Percentiles rank a stretch among this genome's conserved stretches.
These are phyloP conservation scores for Geotrichum citri-aurantii DNA, from an alignment of 1,139 yeast species.

Conservation along the genomic window DNA sequence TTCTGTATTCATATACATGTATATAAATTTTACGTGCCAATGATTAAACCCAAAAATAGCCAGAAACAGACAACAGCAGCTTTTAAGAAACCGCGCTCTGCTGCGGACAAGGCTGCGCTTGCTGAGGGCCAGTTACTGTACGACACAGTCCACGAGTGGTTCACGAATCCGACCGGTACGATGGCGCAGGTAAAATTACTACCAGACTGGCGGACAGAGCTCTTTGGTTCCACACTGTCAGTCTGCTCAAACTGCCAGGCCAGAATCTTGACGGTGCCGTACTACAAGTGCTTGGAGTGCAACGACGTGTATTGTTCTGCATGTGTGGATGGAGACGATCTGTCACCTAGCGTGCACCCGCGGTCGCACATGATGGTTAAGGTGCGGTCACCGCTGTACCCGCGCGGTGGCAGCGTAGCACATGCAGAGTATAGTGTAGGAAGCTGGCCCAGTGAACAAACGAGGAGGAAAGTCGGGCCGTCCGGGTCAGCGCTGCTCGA, in stretches of 20 bases:
- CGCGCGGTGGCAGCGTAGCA: not conserved
- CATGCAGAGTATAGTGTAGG: not conserved
- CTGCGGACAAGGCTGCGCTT: not conserved
- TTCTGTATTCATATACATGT: no score
- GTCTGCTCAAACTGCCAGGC: not conserved
- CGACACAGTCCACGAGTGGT: not conserved
- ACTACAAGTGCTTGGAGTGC: constrained; percentile 7
- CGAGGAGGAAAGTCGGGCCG: not conserved
- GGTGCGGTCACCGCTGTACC: not conserved
- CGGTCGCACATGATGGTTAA: not conserved
- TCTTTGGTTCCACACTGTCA: not conserved
- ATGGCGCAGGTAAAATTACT: not conserved
- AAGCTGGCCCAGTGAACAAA: not conserved
- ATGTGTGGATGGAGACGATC: not conserved
- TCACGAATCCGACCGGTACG: not conserved
- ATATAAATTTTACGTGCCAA: not conserved
- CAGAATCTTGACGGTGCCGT: not conserved
- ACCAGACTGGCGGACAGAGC: not conserved
- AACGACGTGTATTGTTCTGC: not conserved
- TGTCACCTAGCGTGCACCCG: not conserved
- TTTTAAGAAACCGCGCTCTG: not conserved
- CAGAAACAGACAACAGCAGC: not conserved
- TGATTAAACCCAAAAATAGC: not conserved
- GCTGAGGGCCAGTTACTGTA: not conserved
- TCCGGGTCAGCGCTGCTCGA: not conserved